These are phyloP conservation scores for Fusarium globosum DNA, from an alignment of 2,329 filamentous ascomycete genomes.

Conservation along the genomic window DNA sequence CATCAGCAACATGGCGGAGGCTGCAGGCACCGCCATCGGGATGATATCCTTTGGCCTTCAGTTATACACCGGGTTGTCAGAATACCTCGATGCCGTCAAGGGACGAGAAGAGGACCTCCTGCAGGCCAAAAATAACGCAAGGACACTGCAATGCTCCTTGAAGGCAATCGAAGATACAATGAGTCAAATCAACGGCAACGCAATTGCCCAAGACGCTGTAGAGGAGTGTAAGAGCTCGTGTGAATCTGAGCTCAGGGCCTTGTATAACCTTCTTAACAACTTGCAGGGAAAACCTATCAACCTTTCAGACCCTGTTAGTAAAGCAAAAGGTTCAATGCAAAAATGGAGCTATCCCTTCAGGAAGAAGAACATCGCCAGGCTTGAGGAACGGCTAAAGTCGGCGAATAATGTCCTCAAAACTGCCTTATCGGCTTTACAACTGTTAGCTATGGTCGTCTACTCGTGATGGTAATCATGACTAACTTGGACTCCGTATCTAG, in stretches of 20 bases:
- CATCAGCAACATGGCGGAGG: neutral
- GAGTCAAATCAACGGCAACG: fast-evolving
- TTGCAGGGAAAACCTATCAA: fast-evolving
- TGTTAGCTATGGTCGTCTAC: fast-evolving
- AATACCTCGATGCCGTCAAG: neutral
- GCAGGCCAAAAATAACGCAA: neutral
- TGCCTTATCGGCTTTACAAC: fast-evolving
- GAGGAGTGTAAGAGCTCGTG: neutral
- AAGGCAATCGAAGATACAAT: fast-evolving
- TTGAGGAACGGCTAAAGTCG: neutral
- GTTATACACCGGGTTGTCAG: fast-evolving
- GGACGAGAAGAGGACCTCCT: neutral
- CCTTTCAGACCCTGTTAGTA: fast-evolving
- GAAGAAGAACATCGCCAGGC: neutral
- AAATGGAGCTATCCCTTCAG: neutral
- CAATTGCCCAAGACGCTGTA: fast-evolving
- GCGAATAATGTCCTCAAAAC: neutral
- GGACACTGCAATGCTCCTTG: fast-evolving
- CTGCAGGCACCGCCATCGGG: fast-evolving
- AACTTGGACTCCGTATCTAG: fast-evolving
- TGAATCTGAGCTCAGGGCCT: fast-evolving
- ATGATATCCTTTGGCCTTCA: neutral
- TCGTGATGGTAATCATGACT: fast-evolving
- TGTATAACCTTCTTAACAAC: fast-evolving
- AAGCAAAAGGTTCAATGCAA: fast-evolving